Conservation (phyloP, 129 eudicot genomes). For the Centrapalus pauciflorus region DNA sequence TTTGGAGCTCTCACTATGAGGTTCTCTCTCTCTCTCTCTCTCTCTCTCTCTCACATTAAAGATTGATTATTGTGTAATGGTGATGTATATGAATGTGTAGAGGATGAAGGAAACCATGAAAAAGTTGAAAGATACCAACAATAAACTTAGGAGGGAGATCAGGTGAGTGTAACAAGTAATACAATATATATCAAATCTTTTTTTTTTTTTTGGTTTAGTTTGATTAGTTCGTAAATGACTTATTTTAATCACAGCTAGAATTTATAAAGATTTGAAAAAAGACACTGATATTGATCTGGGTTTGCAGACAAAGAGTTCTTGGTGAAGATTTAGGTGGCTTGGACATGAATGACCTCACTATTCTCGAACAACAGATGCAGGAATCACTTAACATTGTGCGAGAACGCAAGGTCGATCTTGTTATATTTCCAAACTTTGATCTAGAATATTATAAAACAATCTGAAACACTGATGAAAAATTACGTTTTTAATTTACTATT, state of each 20-base stretch:
- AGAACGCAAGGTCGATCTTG: conserved; percentile 61
- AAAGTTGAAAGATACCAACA: conserved; percentile 49
- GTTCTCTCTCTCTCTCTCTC: conserved; percentile 19
- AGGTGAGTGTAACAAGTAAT: conserved; percentile 22
- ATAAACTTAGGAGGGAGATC: conserved; percentile 53
- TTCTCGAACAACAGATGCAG: conserved; percentile 48
- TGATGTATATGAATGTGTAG: conserved; percentile 28
- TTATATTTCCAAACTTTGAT: too few species aligned
- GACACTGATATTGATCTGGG: background rate
- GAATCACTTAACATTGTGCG: conserved; percentile 45
- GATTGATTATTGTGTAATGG: conserved; percentile 2
- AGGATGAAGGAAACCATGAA: conserved; percentile 56
- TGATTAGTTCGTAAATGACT: background rate
- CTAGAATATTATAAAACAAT: too few species aligned
- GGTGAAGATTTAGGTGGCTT: conserved; percentile 45
- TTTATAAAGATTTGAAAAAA: background rate
- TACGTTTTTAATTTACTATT: too few species aligned
- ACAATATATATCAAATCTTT: background rate
- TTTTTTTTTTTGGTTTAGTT: background rate
- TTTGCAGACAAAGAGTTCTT: conserved; percentile 56
- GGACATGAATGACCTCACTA: conserved; percentile 31
- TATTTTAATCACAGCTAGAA: too few species aligned
- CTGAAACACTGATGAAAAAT: too few species aligned
- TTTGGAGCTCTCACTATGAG: conserved; percentile 72
- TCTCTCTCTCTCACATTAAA: background rate